A percentile compares a stretch with the other conserved stretches of the same genome.
Conservation (phyloP, 2,329 filamentous ascomycete genomes). For the Pseudocercospora vitis region DNA sequence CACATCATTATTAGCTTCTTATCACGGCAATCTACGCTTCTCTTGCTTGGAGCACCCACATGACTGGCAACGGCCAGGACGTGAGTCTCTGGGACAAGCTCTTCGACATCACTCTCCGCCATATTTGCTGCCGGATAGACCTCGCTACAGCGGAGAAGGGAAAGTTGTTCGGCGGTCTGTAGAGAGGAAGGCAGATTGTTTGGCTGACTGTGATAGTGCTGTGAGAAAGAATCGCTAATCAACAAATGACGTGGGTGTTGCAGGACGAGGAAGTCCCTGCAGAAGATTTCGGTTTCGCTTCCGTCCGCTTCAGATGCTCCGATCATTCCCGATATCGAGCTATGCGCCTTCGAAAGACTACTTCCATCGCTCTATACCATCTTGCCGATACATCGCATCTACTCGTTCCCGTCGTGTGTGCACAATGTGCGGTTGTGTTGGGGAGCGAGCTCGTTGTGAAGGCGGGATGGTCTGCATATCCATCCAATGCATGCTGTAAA, state of each 20-base stretch:
- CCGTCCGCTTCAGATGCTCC: neutral
- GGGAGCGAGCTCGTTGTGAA: neutral
- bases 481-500: neutral
- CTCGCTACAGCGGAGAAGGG: neutral
- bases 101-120: slow-evolving; percentile 20
- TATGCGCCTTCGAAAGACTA: no score
- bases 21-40: slow-evolving; percentile 24
- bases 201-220: slow-evolving; percentile 4
- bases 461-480: neutral
- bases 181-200: neutral
- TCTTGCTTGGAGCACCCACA: slow-evolving; percentile 59
- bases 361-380: slow-evolving; percentile 1
- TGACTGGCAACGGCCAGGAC: slow-evolving; percentile 92
- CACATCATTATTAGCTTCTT: slow-evolving; percentile 23
- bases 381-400: no score
- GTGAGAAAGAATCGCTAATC: slow-evolving; percentile 13
- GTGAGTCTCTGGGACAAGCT: slow-evolving; percentile 57
- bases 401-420: no score
- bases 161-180: neutral
- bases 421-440: no score
- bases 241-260: slow-evolving; percentile 22
- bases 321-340: neutral
- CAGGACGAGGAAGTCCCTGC: neutral
- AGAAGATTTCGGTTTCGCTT: neutral
- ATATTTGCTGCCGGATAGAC: slow-evolving; percentile 9